Conservation (phyloP, 352 stramenopile species). For the Elongisporangium senticosum region DNA sequence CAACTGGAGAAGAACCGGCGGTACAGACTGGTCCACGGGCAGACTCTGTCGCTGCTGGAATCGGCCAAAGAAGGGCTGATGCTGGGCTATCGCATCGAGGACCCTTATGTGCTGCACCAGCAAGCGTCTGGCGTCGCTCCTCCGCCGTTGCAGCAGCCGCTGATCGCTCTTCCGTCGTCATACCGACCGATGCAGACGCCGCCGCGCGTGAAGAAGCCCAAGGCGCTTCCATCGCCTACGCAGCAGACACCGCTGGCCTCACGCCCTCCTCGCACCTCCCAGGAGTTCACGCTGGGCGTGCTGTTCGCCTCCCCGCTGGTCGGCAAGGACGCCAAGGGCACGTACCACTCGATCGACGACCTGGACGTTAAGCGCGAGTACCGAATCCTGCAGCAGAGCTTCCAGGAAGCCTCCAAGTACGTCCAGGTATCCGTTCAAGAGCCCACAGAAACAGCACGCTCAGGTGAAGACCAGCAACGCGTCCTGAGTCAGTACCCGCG, state of each 20-base stretch:
- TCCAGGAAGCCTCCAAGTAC: constrained; percentile 31
- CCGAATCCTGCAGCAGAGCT: constrained; percentile 35
- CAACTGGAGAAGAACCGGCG: constrained; percentile 18
- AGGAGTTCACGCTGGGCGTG: constrained; percentile 75
- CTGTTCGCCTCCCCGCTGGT: constrained; percentile 91
- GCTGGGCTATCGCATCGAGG: constrained; percentile 38
- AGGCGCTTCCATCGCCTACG: constrained; percentile 1
- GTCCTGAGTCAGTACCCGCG: constrained; percentile 27
- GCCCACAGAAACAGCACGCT: not conserved
- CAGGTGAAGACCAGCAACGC: constrained; percentile 4
- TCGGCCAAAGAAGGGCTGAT: constrained; percentile 24
- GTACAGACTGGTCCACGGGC: constrained; percentile 18
- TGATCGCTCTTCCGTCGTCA: not conserved
- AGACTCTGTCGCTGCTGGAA: constrained; percentile 38
- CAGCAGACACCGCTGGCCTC: constrained; percentile 15
- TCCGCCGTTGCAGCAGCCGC: not conserved
- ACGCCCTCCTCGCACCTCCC: constrained; percentile 16
- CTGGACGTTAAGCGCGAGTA: constrained; percentile 49
- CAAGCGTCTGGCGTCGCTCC: not conserved
- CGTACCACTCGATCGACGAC: constrained; percentile 74
- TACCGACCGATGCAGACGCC: not conserved
- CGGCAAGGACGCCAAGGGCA: constrained; percentile 64
- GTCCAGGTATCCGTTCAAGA: constrained; percentile 6
- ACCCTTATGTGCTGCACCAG: constrained; percentile 25
- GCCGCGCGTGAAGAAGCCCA: not conserved